Evolutionary conservation across 768 basidiomycete genomes (phyloP).

Genomic region (Pulveroboletus sp.): DNA sequence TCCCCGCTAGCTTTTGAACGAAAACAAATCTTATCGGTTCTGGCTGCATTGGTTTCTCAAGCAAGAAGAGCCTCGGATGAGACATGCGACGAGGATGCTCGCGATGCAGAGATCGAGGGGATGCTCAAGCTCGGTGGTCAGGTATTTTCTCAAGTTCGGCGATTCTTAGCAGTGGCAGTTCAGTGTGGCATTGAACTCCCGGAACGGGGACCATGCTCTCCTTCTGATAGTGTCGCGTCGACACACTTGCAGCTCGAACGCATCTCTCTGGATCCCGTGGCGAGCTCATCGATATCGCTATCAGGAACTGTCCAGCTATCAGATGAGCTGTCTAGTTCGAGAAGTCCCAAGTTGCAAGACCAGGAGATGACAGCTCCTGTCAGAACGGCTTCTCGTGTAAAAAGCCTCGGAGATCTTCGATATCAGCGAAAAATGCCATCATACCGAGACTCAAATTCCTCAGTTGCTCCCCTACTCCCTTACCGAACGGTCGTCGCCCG

Average conservation of each 20-base stretch:
- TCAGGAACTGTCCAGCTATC: conserved; percentile 6
- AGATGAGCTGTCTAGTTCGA: conserved; percentile 25
- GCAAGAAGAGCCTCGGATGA: conserved; percentile 59
- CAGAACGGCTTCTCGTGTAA: conserved; percentile 39
- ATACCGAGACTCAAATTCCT: conserved; percentile 36
- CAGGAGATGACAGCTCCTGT: conserved; percentile 18
- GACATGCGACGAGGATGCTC: conserved; percentile 41
- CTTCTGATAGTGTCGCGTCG: conserved; percentile 16
- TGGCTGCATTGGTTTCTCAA: conserved; percentile 79
- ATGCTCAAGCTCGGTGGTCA: conserved; percentile 81
- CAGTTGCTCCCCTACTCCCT: conserved; percentile 33
- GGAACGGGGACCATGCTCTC: conserved; percentile 37
- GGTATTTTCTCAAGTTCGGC: conserved; percentile 74
- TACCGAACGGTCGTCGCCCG: conserved; percentile 24
- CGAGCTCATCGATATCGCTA: conserved; percentile 10
- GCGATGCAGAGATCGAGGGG: conserved; percentile 54
- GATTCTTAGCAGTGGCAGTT: conserved; percentile 71
- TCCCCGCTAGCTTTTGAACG: conserved; percentile 70
- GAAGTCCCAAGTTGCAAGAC: conserved; percentile 27
- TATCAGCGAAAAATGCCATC: conserved; percentile 25
- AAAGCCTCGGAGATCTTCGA: conserved; percentile 52
- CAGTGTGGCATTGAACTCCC: conserved; percentile 73
- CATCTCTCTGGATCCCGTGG: conserved; percentile 14
- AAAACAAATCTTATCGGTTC: conserved; percentile 72
- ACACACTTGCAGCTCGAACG: conserved; percentile 14